Evolutionary conservation across 2,329 filamentous ascomycete species (phyloP).

Genomic region (Xylariomycetidae sp.): DNA sequence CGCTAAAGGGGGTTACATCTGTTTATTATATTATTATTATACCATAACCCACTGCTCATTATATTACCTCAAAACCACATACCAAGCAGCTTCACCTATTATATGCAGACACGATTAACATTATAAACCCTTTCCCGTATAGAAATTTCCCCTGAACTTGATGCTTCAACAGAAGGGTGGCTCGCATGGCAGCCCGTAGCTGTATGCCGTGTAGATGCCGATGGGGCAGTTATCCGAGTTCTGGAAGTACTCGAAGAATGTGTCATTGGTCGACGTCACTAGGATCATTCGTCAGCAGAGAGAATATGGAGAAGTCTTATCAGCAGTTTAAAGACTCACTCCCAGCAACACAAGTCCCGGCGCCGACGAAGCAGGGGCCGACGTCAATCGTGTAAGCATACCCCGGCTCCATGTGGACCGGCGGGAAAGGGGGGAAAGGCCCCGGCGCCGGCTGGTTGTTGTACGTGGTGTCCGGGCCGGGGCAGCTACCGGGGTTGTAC

Average conservation of each 20-base stretch:
- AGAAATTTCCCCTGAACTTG: background rate
- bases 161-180: slow-evolving; percentile 10
- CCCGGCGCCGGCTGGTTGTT: slow-evolving; percentile 24
- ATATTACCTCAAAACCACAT: no score
- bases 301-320: background rate
- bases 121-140: no score
- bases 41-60: no score
- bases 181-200: slow-evolving; percentile 22
- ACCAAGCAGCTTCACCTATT: no score
- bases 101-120: no score
- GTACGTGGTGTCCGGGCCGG: slow-evolving; percentile 23
- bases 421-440: slow-evolving; percentile 22
- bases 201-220: slow-evolving; percentile 26
- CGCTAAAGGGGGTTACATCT: no score
- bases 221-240: slow-evolving; percentile 23
- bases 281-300: slow-evolving; percentile 4
- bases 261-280: slow-evolving; percentile 29
- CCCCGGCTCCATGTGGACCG: slow-evolving; percentile 29
- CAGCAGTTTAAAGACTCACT: slow-evolving; percentile 15
- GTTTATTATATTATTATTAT: no score
- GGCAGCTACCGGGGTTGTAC: slow-evolving; percentile 24
- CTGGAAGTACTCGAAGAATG: slow-evolving; percentile 26
- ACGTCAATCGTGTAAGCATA: slow-evolving; percentile 28
- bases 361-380: slow-evolving; percentile 24
- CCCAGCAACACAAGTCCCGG: slow-evolving; percentile 26